Evolutionary conservation across 768 basidiomycete species (phyloP).

Genomic region (Asterophora lycoperdoides): DNA sequence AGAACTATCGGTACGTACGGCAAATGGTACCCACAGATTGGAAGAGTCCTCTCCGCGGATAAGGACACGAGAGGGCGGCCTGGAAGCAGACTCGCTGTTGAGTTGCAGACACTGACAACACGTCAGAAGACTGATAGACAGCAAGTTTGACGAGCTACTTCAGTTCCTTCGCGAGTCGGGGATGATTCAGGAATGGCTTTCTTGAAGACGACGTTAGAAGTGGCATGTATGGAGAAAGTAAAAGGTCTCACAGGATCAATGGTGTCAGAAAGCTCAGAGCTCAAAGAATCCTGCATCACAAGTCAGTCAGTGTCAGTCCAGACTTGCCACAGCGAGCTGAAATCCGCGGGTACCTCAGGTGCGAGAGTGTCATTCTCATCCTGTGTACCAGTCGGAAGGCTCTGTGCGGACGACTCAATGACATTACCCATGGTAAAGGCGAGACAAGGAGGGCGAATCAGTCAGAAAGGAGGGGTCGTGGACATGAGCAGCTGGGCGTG

Average conservation of each 20-base stretch:
- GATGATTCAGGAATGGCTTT: background rate
- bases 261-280: background rate
- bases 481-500: background rate
- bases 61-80: background rate
- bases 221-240: background rate
- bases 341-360: background rate
- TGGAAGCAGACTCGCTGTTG: background rate
- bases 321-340: background rate
- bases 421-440: slow-evolving; percentile 11
- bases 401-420: slow-evolving; percentile 6
- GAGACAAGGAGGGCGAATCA: background rate
- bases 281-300: background rate
- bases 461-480: background rate
- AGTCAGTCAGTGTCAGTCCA: background rate
- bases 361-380: background rate
- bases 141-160: background rate
- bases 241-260: background rate
- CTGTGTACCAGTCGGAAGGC: background rate
- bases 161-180: background rate
- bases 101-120: background rate
- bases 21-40: background rate
- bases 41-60: slow-evolving; percentile 1
- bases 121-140: background rate
- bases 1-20: background rate
- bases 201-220: background rate